These are phyloP conservation scores for Ampelocalamus luodianensis DNA, from an alignment of 176 grass and related monocot genomes.

Conservation along the genomic window DNA sequence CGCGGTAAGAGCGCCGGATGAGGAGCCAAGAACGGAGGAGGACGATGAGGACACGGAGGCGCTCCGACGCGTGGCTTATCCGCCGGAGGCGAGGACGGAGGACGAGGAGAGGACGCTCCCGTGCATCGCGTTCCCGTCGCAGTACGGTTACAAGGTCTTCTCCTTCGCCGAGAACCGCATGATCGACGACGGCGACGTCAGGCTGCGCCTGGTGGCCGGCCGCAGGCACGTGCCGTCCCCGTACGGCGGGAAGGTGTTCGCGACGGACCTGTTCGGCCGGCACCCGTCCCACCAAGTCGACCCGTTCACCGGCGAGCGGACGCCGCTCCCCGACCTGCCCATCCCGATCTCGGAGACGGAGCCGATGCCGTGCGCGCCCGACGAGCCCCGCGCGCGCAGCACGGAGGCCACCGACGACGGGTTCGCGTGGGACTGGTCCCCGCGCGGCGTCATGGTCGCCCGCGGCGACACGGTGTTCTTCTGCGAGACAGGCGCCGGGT, in stretches of 20 bases:
- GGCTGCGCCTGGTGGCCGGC: background rate
- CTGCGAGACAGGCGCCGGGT: background rate
- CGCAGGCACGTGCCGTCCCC: conserved; percentile 31
- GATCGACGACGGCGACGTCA: background rate
- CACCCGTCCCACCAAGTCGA: conserved; percentile 42
- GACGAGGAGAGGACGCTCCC: background rate
- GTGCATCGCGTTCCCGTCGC: conserved; percentile 33
- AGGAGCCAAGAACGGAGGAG: background rate
- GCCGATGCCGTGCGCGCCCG: background rate
- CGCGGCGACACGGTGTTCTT: conserved; percentile 54
- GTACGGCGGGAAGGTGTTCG: conserved; percentile 34
- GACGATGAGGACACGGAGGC: background rate
- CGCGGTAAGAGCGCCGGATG: too few species aligned
- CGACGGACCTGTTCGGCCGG: conserved; percentile 31
- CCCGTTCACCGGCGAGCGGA: conserved; percentile 34
- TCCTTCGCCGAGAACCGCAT: background rate
- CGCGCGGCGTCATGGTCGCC: conserved; percentile 23
- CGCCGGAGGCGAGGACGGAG: too few species aligned
- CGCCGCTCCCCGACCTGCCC: conserved; percentile 45
- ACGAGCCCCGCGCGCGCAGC: background rate
- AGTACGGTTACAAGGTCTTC: conserved; percentile 24
- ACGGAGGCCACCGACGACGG: conserved; percentile 19
- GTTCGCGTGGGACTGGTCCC: conserved; percentile 56
- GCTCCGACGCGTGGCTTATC: background rate
- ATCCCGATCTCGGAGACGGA: conserved; percentile 32